phyloP scores from a whole-genome alignment of 2,329 filamentous ascomycete genomes.

The Cryphonectria nitschkei region DNA sequence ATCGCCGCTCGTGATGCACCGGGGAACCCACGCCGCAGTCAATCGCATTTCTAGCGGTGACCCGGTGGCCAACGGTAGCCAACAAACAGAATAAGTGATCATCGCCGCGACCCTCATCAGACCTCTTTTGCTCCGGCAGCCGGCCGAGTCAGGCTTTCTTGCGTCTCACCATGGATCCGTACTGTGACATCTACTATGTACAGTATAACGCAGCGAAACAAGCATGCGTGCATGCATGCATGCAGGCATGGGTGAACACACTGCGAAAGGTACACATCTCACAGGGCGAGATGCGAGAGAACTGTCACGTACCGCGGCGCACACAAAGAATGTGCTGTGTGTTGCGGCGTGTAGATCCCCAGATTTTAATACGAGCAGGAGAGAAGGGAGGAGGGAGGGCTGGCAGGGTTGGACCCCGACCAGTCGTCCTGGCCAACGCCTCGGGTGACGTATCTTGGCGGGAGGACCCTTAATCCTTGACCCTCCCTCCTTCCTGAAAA shows the following conservation, averaged over 20 bases:
- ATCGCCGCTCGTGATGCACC: conserved; percentile 12
- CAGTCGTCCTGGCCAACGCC: not conserved
- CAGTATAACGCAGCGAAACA: not conserved
- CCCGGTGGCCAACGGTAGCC: conserved; percentile 4
- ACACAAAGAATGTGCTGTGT: not conserved
- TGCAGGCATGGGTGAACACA: not conserved
- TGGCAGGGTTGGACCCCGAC: not conserved
- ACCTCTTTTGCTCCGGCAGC: not conserved
- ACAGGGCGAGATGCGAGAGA: not conserved
- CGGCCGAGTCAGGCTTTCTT: not conserved
- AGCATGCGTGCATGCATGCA: not conserved
- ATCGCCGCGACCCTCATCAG: not conserved
- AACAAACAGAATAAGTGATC: conserved; percentile 9
- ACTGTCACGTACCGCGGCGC: not conserved
- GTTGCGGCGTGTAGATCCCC: not conserved
- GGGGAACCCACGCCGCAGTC: conserved; percentile 6
- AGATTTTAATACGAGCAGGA: not conserved
- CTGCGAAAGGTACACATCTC: not conserved
- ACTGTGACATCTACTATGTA: not conserved
- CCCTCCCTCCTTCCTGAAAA: not conserved
- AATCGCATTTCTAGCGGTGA: not conserved
- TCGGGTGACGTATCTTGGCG: conserved; percentile 7
- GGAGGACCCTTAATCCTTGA: conserved; percentile 3
- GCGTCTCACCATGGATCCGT: not conserved
- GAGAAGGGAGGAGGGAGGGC: not conserved